A percentile compares a stretch with the other conserved stretches of the same genome.
Evolutionary conservation across 352 stramenopile genomes (phyloP).

Genomic region (Globisporangium cystogenes): DNA sequence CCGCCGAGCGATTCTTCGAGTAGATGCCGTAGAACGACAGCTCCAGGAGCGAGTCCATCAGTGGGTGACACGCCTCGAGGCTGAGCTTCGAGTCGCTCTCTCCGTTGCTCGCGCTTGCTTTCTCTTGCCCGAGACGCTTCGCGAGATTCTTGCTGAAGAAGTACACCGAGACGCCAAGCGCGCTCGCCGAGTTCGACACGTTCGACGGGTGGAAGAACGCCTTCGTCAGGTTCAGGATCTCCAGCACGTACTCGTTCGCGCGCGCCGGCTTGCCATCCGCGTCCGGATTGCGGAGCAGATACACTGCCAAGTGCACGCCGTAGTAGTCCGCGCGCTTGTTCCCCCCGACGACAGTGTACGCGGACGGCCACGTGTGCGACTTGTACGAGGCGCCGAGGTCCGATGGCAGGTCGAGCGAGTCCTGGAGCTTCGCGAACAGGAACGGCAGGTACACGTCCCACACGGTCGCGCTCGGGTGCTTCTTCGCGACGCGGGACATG

Average conservation of each 20-base stretch:
- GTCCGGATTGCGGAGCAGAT: conserved; percentile 29
- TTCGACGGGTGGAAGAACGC: conserved; percentile 77
- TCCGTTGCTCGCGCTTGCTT: conserved; percentile 9
- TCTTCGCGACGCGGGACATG: conserved; percentile 53
- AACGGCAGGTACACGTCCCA: conserved; percentile 42
- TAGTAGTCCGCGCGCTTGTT: conserved; percentile 54
- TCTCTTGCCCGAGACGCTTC: conserved; percentile 50
- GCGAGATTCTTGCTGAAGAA: conserved; percentile 45
- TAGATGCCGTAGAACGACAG: conserved; percentile 68
- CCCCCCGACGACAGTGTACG: conserved; percentile 39
- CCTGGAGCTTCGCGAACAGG: conserved; percentile 62
- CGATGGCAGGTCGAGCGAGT: conserved; percentile 52
- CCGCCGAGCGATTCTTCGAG: conserved; percentile 55
- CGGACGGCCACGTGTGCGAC: conserved; percentile 48
- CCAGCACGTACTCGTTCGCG: conserved; percentile 43
- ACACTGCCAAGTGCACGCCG: conserved; percentile 46
- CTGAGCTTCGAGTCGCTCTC: conserved; percentile 15
- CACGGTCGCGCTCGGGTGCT: conserved; percentile 22
- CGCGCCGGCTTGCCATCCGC: conserved; percentile 8
- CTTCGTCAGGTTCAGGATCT: conserved; percentile 52
- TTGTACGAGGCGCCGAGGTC: conserved; percentile 63
- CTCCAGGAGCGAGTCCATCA: conserved; percentile 49
- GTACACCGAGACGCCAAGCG: conserved; percentile 46
- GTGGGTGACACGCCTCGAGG: conserved; percentile 21
- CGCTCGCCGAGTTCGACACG: conserved; percentile 47